phyloP scores from a whole-genome alignment of 2,329 filamentous ascomycete genomes.

The Monosporascus sp. region DNA sequence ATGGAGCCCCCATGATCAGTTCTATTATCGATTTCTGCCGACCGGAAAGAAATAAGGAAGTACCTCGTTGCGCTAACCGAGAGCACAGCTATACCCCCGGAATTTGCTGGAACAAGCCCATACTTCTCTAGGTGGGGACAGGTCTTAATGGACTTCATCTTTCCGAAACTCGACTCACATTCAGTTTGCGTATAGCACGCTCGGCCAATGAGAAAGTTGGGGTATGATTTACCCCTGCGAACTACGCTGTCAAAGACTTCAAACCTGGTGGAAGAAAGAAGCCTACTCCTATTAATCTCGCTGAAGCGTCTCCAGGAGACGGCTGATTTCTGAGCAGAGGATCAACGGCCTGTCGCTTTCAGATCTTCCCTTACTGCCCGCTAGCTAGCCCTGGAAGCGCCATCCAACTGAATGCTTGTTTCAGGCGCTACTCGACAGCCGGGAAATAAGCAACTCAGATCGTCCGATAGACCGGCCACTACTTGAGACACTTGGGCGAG shows the following conservation, averaged over 20 bases:
- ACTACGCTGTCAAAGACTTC: conserved; percentile 24
- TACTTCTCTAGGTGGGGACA: conserved; percentile 13
- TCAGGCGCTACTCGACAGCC: conserved; percentile 14
- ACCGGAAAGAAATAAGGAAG: neutral
- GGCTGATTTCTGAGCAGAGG: conserved; percentile 17
- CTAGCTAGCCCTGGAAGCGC: conserved; percentile 11
- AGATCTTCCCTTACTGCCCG: conserved; percentile 13
- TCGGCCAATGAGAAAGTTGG: conserved; percentile 23
- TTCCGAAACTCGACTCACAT: conserved; percentile 31
- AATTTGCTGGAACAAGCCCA: neutral
- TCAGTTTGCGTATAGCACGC: conserved; percentile 25
- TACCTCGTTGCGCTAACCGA: neutral
- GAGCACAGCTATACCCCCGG: neutral
- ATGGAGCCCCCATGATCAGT: neutral
- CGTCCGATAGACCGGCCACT: conserved; percentile 16
- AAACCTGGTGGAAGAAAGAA: conserved; percentile 22
- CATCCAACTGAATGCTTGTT: conserved; percentile 18
- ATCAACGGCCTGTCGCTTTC: conserved; percentile 17
- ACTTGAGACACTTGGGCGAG: conserved; percentile 20
- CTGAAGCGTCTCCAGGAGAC: conserved; percentile 15
- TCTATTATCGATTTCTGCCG: neutral
- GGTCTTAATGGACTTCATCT: conserved; percentile 23
- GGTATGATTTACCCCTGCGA: conserved; percentile 19
- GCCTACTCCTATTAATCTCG: conserved; percentile 25
- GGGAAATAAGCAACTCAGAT: conserved; percentile 15